phyloP scores from a whole-genome alignment of 1,139 yeast species.

The Blastobotrys aristatus region DNA sequence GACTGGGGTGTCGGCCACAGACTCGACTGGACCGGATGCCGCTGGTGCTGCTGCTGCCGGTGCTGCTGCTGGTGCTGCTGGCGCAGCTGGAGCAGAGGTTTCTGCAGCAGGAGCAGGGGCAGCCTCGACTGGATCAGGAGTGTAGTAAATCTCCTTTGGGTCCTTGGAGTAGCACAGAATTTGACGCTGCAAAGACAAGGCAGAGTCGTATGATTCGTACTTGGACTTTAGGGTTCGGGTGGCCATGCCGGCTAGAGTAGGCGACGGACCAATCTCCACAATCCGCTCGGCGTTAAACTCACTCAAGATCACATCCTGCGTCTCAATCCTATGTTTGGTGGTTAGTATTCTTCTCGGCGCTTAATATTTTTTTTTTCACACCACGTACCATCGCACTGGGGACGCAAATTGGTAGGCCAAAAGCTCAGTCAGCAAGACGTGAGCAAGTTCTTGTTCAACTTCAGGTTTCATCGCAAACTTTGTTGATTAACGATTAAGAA shows the following conservation, averaged over 20 bases:
- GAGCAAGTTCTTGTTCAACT: slow-evolving; percentile 96
- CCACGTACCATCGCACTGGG: slow-evolving; percentile 83
- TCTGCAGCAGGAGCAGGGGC: slow-evolving; percentile 36
- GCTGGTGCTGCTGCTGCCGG: slow-evolving; percentile 57
- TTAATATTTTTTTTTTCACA: slow-evolving; percentile 16
- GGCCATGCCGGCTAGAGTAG: slow-evolving; percentile 98
- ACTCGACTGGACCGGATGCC: slow-evolving; percentile 70
- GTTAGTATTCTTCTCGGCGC: slow-evolving; percentile 4
- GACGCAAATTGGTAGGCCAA: slow-evolving; percentile 98
- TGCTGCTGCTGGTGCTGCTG: slow-evolving; percentile 49
- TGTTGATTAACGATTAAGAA: not conserved
- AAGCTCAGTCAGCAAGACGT: slow-evolving; percentile 86
- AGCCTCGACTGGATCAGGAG: slow-evolving; percentile 74
- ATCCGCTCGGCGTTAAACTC: slow-evolving; percentile 94
- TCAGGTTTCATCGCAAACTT: slow-evolving; percentile 80
- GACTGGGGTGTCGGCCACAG: slow-evolving; percentile 84
- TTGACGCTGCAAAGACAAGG: slow-evolving; percentile 92
- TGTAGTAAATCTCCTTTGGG: slow-evolving; percentile 91
- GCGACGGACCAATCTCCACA: slow-evolving; percentile 98
- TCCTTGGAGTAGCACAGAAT: slow-evolving; percentile 94
- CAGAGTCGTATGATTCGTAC: slow-evolving; percentile 97
- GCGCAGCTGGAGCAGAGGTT: slow-evolving; percentile 37
- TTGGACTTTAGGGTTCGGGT: slow-evolving; percentile 92
- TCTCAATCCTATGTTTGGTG: slow-evolving; percentile 59
- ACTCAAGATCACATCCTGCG: slow-evolving; percentile 94